These are phyloP conservation scores for Pseudonectria buxi DNA, from an alignment of 2,329 filamentous ascomycete genomes.

Conservation along the genomic window DNA sequence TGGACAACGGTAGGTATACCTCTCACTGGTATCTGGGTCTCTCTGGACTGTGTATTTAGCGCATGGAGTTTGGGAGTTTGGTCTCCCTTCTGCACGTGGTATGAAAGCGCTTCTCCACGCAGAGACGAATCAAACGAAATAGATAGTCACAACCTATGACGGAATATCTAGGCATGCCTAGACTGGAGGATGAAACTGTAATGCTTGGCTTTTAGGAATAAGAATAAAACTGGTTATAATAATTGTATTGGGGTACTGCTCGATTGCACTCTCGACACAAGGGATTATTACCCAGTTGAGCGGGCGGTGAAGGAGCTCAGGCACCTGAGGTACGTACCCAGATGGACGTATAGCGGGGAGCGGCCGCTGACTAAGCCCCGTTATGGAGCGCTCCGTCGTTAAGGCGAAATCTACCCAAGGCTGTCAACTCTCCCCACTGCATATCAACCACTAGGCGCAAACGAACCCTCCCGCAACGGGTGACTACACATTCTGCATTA, in stretches of 20 bases:
- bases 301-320: no score
- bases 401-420: slow-evolving; percentile 23
- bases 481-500: slow-evolving; percentile 8
- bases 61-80: slow-evolving; percentile 46
- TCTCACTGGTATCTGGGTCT: slow-evolving; percentile 37
- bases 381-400: slow-evolving; percentile 11
- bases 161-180: slow-evolving; percentile 7
- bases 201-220: neutral
- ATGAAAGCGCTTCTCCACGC: slow-evolving; percentile 43
- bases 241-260: no score
- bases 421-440: slow-evolving; percentile 33
- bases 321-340: no score
- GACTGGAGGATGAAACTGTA: no score
- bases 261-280: no score
- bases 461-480: slow-evolving; percentile 8
- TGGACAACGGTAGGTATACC: slow-evolving; percentile 41
- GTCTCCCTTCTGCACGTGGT: slow-evolving; percentile 39
- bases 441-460: slow-evolving; percentile 24
- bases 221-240: no score
- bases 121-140: slow-evolving; percentile 29
- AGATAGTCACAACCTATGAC: slow-evolving; percentile 21
- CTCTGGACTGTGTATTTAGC: slow-evolving; percentile 37
- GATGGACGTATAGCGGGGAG: slow-evolving; percentile 16
- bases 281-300: no score
- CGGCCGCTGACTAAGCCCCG: slow-evolving; percentile 5